phyloP scores from a whole-genome alignment of 176 grass and related monocot genomes.

The Triticum dicoccoides region DNA sequence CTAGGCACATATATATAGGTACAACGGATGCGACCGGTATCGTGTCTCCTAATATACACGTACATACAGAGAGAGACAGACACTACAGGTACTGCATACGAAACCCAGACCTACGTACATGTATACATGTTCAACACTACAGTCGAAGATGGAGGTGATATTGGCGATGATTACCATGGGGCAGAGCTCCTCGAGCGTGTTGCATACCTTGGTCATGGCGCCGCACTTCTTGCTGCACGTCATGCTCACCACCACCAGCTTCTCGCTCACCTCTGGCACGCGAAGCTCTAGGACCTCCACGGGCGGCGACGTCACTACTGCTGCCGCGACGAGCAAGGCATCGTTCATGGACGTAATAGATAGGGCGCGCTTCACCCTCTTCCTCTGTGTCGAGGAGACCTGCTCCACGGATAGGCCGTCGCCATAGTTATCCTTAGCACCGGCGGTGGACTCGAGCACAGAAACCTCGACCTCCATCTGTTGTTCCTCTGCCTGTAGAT shows the following conservation, averaged over 20 bases:
- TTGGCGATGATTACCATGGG: slow-evolving; percentile 65
- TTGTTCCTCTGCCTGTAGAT: too few species aligned
- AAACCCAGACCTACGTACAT: too few species aligned
- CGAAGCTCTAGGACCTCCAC: slow-evolving; percentile 64
- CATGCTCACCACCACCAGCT: slow-evolving; percentile 60
- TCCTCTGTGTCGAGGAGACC: neutral
- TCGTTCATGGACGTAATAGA: slow-evolving; percentile 23
- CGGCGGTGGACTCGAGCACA: too few species aligned
- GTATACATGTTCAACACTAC: too few species aligned
- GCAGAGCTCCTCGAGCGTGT: slow-evolving; percentile 56
- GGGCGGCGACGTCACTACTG: neutral
- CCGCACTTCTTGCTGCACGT: slow-evolving; percentile 62
- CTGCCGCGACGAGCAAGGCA: neutral
- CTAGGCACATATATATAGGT: too few species aligned
- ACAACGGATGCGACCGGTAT: too few species aligned
- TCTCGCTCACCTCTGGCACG: slow-evolving; percentile 55
- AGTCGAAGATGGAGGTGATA: slow-evolving; percentile 51
- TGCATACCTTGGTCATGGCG: slow-evolving; percentile 61
- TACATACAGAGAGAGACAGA: too few species aligned
- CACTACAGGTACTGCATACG: too few species aligned
- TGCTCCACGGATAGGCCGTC: neutral
- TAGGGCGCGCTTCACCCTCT: slow-evolving; percentile 31
- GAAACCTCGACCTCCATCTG: too few species aligned
- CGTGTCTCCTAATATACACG: too few species aligned
- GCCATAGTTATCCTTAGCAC: too few species aligned